Conservation (phyloP, 345 rosid genomes). For the Corchorus olitorius region DNA sequence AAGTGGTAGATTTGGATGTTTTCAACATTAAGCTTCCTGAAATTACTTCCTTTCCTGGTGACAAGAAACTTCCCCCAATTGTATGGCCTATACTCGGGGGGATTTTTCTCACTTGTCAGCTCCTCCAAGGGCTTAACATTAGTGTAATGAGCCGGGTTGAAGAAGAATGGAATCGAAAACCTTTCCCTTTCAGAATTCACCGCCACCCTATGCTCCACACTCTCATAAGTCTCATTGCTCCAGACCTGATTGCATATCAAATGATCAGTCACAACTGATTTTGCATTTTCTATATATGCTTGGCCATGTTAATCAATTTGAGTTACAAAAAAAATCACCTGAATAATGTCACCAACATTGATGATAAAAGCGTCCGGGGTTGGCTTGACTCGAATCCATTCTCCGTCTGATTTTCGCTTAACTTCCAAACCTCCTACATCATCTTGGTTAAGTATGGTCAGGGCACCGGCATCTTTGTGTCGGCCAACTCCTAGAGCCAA, state of each 20-base stretch:
- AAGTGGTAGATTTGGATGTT: conserved; percentile 68
- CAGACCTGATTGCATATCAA: conserved; percentile 48
- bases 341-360: conserved; percentile 70
- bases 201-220: conserved; percentile 73
- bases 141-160: conserved; percentile 49
- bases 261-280: background rate
- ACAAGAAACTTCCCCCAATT: conserved; percentile 69
- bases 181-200: conserved; percentile 64
- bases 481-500: conserved; percentile 86
- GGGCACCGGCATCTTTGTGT: conserved; percentile 78
- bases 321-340: conserved; percentile 37
- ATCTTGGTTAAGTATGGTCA: conserved; percentile 77
- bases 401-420: conserved; percentile 64
- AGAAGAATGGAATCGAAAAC: conserved; percentile 65
- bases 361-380: conserved; percentile 60
- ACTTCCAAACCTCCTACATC: conserved; percentile 82
- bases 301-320: background rate
- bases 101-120: conserved; percentile 42
- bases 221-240: conserved; percentile 68
- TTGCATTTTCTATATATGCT: no score
- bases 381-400: conserved; percentile 70
- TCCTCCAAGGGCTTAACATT: conserved; percentile 62
- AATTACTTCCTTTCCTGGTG: conserved; percentile 62
- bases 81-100: conserved; percentile 52
- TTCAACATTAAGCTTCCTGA: conserved; percentile 52